Evolutionary conservation across 306 rosid genomes (phyloP).

Genomic region (Cucurbita pepo): DNA sequence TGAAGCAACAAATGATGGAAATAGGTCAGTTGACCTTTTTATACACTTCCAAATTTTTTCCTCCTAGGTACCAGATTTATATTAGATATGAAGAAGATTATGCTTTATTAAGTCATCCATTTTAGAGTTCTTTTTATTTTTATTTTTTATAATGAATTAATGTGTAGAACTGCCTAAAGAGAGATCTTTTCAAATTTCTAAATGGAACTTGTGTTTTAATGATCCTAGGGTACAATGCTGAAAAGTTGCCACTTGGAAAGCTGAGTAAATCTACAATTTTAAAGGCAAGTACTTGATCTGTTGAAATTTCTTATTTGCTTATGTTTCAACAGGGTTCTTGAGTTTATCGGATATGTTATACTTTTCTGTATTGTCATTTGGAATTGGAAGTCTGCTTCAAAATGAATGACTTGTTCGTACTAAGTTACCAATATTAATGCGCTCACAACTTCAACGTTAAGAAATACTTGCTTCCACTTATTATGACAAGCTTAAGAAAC

Average conservation of each 20-base stretch:
- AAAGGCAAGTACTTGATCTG: slow-evolving; percentile 33
- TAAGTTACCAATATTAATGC: background rate
- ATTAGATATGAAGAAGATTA: background rate
- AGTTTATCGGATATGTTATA: background rate
- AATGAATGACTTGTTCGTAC: background rate
- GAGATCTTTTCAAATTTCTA: background rate
- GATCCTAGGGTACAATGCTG: slow-evolving; percentile 77
- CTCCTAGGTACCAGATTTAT: background rate
- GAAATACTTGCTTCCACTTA: background rate
- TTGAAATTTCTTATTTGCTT: slow-evolving; percentile 1
- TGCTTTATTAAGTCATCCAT: background rate
- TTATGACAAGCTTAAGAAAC: background rate
- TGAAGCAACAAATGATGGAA: slow-evolving; percentile 99
- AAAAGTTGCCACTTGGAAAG: slow-evolving; percentile 90
- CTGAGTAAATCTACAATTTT: slow-evolving; percentile 84
- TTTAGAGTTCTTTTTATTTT: background rate
- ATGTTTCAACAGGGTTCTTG: background rate
- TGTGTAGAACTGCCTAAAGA: background rate
- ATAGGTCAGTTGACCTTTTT: slow-evolving; percentile 46
- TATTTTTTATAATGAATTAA: background rate
- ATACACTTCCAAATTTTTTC: background rate
- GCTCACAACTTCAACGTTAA: background rate
- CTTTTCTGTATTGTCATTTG: background rate
- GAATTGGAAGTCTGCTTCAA: background rate
- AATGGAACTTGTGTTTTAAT: background rate